Evolutionary conservation across 2,329 filamentous ascomycete genomes (phyloP), one percentile per base, ranked within the genome.

Genomic region (Erysiphe neolycopersici): DNA sequence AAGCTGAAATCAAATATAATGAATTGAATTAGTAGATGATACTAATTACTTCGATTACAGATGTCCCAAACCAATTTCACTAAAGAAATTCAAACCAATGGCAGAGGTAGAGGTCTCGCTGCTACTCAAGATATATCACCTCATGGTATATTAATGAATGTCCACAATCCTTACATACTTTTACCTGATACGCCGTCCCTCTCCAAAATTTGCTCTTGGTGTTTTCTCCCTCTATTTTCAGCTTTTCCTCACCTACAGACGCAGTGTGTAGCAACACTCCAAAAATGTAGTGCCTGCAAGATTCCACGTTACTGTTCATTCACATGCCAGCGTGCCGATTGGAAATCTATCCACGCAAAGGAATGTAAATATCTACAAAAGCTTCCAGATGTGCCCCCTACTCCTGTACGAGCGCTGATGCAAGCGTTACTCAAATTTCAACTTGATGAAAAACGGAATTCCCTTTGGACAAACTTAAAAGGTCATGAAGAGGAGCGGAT

Each of bases 301-400:
- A 60, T 64, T 1, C 62, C 63, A 3, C 62, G 59, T 22, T 76
- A 76, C 60, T 76, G 72, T 58, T 60, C 61, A 42, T 45, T 58
- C 8, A 49, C 53, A 5, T 76, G 72, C 56, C 72, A 76, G 57
- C 58, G 59, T 19, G 58, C 62, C 2, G 64, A 68, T 52, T 76
- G 72, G 71, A 55, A 55, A 8, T 53, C 55, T 1, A 59, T 62
- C 36, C 72, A 76, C 57, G 61, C 63, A 50, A 57, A 56, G 39
- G 72, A 76, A 58, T 76, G 72, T 59, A 56, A 56, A 26, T 55
- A 60, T 30, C 59, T 67, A 47, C 50, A 54, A 48, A 61, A 59
- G 41, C 60, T 65, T 17, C 58, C 64, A 17, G 54, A 53, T 39
- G 53, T 54, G 38, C 52, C 57, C 6, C 72, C 71, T 1, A 73